Base-by-base conservation (phyloP, 1,139 yeast genomes). In the Hemisphaericaspora lyxosophila region DNA sequence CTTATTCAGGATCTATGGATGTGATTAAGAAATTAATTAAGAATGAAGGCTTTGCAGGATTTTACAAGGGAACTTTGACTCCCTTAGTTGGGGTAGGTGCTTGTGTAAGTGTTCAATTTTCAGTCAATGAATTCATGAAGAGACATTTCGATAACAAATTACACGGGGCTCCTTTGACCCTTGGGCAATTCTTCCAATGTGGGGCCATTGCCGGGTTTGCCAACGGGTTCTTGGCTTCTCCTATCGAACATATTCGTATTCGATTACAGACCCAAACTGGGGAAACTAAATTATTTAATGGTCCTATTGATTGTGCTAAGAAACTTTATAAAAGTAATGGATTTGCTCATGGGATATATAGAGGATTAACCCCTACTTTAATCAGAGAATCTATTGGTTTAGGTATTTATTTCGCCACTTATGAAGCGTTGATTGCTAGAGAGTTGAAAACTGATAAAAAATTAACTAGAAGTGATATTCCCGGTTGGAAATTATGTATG, bases 51-150 rank as follows among this genome's bases (percentile, higher is more conserved):
- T 70, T 78, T 8, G 55, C 63, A 30, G 97, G 92, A 0, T 88
- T 90, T 57, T 89, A 90, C 62, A 88, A 88, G 59, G 97, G 97
- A 26, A 89, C 96, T 0, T 60, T 84, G 44, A 74, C 81, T 6
- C 97, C 97, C 4, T 70, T 90, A 51, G 65, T 89, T 31, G 97
- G 97, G 31, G 94, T 89, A 26, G 97, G 97, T 41, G 96, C 96
- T 0, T 85, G 95, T 68, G 85, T 89, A 14, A 86, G 96, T 3
- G 85, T 89, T 31, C 78, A 72, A 48, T 72, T 72, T 55, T 92
- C 96, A 32, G 95, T 88, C 28, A 90, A 90, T 57, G 97, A 92
- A 59, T 86, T 75, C 53, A 88, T 90, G 96, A 92, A 92, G 64
- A 74, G 97, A 52, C 62, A 71, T 46, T 85, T 82, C 54, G 69